Percentiles rank a stretch among this genome's conserved stretches.
phyloP scores from a whole-genome alignment of 768 basidiomycete species.

The Polyporus arcularius region DNA sequence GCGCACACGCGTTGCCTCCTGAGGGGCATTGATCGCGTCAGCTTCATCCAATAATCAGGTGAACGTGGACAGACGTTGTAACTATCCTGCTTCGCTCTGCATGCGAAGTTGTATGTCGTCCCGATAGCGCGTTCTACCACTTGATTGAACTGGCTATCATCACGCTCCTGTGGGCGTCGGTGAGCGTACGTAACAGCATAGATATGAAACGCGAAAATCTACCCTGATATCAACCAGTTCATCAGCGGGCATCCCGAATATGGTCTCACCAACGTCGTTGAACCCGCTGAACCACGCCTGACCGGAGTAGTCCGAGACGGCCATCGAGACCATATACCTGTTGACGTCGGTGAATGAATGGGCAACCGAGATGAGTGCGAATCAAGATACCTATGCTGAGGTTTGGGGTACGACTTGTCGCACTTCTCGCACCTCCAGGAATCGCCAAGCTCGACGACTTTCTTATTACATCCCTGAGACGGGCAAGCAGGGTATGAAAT shows the following conservation, averaged over 20 bases:
- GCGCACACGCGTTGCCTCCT: constrained; percentile 83
- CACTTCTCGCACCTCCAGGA: constrained; percentile 97
- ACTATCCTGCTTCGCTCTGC: constrained; percentile 84
- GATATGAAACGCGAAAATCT: neutral
- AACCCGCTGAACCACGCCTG: constrained; percentile 95
- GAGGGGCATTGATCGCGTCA: neutral
- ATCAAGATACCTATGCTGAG: constrained; percentile 73
- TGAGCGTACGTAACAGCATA: constrained; percentile 2
- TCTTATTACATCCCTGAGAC: constrained; percentile 82
- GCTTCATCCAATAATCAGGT: neutral
- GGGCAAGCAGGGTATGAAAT: constrained; percentile 90
- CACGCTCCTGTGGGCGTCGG: constrained; percentile 46
- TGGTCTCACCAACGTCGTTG: constrained; percentile 80
- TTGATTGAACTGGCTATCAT: constrained; percentile 58
- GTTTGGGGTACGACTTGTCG: constrained; percentile 63
- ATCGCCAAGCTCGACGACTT: constrained; percentile 68
- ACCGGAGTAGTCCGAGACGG: constrained; percentile 86
- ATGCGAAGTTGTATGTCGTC: constrained; percentile 77
- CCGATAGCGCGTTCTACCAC: constrained; percentile 67
- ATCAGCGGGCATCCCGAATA: constrained; percentile 81
- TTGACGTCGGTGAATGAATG: constrained; percentile 1
- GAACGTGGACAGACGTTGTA: constrained; percentile 62
- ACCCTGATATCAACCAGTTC: constrained; percentile 78
- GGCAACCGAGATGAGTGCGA: neutral
- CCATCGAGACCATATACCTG: constrained; percentile 83